Conservation (phyloP, 768 basidiomycete genomes). For the Leccinum variicolor region DNA sequence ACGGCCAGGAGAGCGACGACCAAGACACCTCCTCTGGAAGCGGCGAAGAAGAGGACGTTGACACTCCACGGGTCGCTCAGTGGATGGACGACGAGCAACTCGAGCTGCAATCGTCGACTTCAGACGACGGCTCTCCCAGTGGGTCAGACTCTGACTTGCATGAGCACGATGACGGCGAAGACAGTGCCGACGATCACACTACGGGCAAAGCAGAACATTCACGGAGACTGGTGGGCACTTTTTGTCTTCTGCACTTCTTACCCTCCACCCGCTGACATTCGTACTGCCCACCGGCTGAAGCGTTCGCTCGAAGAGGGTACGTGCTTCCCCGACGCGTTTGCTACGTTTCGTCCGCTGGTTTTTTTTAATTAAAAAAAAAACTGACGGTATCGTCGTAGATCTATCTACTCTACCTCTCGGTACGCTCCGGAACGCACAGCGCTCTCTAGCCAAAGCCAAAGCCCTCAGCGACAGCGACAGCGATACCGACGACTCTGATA, state of each 20-base stretch:
- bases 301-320: slow-evolving; percentile 29
- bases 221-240: slow-evolving; percentile 14
- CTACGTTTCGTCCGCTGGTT: not conserved
- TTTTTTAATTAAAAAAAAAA: not conserved
- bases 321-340: not conserved
- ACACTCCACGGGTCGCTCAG: slow-evolving; percentile 56
- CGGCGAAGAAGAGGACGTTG: slow-evolving; percentile 16
- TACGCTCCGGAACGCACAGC: slow-evolving; percentile 61
- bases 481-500: not conserved
- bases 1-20: slow-evolving; percentile 31
- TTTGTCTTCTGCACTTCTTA: not conserved
- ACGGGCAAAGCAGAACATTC: slow-evolving; percentile 8
- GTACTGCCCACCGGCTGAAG: slow-evolving; percentile 8
- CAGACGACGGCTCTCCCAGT: slow-evolving; percentile 4
- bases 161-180: slow-evolving; percentile 8
- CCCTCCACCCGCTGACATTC: not conserved
- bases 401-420: slow-evolving; percentile 62
- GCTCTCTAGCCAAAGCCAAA: slow-evolving; percentile 43
- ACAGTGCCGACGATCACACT: not conserved
- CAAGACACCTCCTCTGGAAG: slow-evolving; percentile 25
- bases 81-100: slow-evolving; percentile 54
- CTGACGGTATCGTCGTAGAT: slow-evolving; percentile 36
- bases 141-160: slow-evolving; percentile 14
- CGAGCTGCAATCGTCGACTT: slow-evolving; percentile 15
- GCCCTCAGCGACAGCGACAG: slow-evolving; percentile 33